These are phyloP conservation scores for Sporisorium iseilematis-ciliati DNA, from an alignment of 1,284 basidiomycete genomes.

Conservation along the genomic window DNA sequence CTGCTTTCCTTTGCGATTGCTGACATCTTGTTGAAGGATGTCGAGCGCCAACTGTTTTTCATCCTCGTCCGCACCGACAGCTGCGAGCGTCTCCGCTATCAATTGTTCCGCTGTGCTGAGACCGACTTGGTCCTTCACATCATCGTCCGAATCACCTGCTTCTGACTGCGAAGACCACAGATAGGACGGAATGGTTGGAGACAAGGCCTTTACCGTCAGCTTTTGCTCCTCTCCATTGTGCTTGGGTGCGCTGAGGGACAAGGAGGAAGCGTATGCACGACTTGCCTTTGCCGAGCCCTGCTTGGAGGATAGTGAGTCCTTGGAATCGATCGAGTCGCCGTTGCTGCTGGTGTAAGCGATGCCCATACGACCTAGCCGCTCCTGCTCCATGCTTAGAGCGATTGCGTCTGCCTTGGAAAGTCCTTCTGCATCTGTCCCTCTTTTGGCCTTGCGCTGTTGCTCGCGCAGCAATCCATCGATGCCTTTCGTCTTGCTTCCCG, in stretches of 20 bases:
- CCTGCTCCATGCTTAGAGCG: conserved; percentile 40
- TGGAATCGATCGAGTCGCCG: neutral
- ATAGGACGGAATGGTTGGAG: conserved; percentile 44
- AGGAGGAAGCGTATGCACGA: neutral
- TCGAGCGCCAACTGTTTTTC: conserved; percentile 22
- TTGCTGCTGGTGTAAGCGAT: conserved; percentile 14
- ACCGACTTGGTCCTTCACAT: neutral
- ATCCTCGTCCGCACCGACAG: conserved; percentile 23
- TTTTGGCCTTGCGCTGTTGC: conserved; percentile 19
- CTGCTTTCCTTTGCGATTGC: neutral
- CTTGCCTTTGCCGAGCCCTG: neutral
- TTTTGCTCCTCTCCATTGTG: conserved; percentile 10
- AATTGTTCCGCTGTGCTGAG: neutral
- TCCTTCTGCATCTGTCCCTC: conserved; percentile 39
- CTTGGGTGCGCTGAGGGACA: neutral
- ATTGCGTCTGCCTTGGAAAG: conserved; percentile 44
- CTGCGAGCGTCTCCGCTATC: conserved; percentile 21
- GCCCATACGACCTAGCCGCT: conserved; percentile 32
- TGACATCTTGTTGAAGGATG: conserved; percentile 27
- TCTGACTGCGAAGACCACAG: conserved; percentile 49
- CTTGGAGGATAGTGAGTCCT: neutral
- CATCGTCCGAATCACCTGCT: conserved; percentile 19
- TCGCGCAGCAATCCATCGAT: conserved; percentile 29
- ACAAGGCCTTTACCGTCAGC: conserved; percentile 33
- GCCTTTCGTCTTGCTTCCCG: conserved; percentile 5